These are phyloP conservation scores for Geosiphon pyriformis DNA, from an alignment of 192 early-diverging fungal genomes.

Conservation along the genomic window DNA sequence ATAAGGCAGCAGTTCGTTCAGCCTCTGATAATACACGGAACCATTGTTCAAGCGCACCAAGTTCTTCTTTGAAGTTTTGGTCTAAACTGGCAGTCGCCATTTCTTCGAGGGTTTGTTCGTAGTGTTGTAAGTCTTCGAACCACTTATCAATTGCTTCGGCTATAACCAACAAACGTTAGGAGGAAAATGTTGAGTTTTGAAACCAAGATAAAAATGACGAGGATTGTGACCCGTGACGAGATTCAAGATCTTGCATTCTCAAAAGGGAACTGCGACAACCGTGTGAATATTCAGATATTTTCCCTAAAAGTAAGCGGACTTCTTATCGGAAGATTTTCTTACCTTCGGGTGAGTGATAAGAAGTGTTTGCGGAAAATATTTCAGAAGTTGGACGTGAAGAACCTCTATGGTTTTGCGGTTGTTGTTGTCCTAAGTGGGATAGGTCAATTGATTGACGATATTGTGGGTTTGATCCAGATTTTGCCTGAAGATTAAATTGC, in stretches of 20 bases:
- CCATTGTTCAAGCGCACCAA: constrained; percentile 92
- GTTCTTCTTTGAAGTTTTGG: constrained; percentile 82
- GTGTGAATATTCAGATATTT: too few relatives aligned
- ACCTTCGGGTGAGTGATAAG: constrained; percentile 27
- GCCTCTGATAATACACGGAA: constrained; percentile 83
- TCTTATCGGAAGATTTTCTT: too few relatives aligned
- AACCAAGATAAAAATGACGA: background rate
- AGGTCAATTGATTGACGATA: constrained; percentile 18
- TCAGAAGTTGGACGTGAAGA: constrained; percentile 19
- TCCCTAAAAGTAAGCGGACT: too few relatives aligned
- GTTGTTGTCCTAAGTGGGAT: constrained; percentile 20
- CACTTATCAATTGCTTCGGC: constrained; percentile 78
- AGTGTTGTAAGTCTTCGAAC: constrained; percentile 89
- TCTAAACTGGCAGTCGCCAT: constrained; percentile 79
- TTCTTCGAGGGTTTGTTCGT: constrained; percentile 87
- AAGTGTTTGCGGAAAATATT: constrained; percentile 22
- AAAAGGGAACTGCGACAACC: too few relatives aligned
- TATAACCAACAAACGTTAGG: too few relatives aligned
- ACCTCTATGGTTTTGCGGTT: constrained; percentile 9
- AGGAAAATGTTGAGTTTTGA: too few relatives aligned
- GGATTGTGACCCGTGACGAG: background rate
- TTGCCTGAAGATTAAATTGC: constrained; percentile 23
- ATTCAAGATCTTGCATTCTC: too few relatives aligned
- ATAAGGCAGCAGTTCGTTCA: constrained; percentile 89
- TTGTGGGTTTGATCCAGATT: constrained; percentile 20